phyloP scores from a whole-genome alignment of 2,329 filamentous ascomycete genomes.

The Xylariomycetidae sp. region DNA sequence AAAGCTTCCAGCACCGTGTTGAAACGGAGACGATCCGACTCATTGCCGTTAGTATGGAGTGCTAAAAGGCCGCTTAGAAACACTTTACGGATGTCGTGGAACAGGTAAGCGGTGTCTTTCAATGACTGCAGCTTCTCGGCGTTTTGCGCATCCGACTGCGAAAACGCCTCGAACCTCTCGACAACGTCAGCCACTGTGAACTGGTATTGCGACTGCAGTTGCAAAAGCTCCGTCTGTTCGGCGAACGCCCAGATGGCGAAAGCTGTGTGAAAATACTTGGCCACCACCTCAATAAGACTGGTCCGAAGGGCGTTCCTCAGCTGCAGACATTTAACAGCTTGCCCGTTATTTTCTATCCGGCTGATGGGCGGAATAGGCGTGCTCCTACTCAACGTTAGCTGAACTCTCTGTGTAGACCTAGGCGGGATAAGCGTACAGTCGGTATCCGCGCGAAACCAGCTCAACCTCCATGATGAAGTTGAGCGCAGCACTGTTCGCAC shows the following conservation, averaged over 20 bases:
- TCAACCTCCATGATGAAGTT: slow-evolving; percentile 32
- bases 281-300: slow-evolving; percentile 65
- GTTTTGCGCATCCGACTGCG: slow-evolving; percentile 67
- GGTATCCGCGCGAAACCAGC: slow-evolving; percentile 28
- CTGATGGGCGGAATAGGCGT: slow-evolving; percentile 88
- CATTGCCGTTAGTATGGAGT: slow-evolving; percentile 75
- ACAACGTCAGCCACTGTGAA: slow-evolving; percentile 68
- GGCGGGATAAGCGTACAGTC: slow-evolving; percentile 21
- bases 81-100: slow-evolving; percentile 77
- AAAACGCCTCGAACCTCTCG: slow-evolving; percentile 62
- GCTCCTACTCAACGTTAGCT: slow-evolving; percentile 52
- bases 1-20: slow-evolving; percentile 73
- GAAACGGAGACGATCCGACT: slow-evolving; percentile 74
- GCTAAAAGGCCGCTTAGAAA: slow-evolving; percentile 86
- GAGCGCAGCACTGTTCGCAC: slow-evolving; percentile 27
- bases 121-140: slow-evolving; percentile 72
- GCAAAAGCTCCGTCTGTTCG: slow-evolving; percentile 77
- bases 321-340: slow-evolving; percentile 73
- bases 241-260: slow-evolving; percentile 66
- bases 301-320: slow-evolving; percentile 71
- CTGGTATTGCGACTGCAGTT: slow-evolving; percentile 88
- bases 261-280: slow-evolving; percentile 67
- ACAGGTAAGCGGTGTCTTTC: slow-evolving; percentile 75
- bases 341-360: slow-evolving; percentile 77
- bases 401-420: background rate